Conservation (phyloP, 2,329 filamentous ascomycete genomes). For the Fonsecaea pedrosoi region DNA sequence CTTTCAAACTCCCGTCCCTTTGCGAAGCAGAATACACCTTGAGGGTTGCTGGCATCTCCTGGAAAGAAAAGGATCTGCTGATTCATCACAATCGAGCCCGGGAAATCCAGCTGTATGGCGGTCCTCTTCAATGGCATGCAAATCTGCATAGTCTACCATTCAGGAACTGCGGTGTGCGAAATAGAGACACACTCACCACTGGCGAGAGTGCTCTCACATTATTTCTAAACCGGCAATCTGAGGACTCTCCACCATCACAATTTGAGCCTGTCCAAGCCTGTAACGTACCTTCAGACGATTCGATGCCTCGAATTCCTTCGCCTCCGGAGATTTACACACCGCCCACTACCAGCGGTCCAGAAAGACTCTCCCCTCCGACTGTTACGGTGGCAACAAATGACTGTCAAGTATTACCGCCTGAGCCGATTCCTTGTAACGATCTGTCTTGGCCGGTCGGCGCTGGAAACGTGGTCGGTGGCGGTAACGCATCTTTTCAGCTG, state of each 20-base stretch:
- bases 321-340: neutral
- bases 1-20: constrained; percentile 12
- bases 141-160: neutral
- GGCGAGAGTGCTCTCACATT: neutral
- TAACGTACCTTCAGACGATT: neutral
- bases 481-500: neutral
- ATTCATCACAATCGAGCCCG: neutral
- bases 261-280: neutral
- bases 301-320: neutral
- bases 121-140: neutral
- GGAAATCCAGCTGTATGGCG: neutral
- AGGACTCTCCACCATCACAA: neutral
- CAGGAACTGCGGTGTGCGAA: neutral
- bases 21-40: constrained; percentile 19
- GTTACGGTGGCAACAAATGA: neutral
- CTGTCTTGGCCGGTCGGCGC: neutral
- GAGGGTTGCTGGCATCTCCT: constrained; percentile 17
- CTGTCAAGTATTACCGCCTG: neutral
- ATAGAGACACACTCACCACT: neutral
- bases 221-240: neutral
- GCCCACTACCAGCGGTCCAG: neutral
- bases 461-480: neutral
- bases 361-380: neutral
- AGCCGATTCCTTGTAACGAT: neutral
- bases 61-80: neutral